Evolutionary conservation across 768 basidiomycete species (phyloP).

Genomic region (Termitomyces sp.): DNA sequence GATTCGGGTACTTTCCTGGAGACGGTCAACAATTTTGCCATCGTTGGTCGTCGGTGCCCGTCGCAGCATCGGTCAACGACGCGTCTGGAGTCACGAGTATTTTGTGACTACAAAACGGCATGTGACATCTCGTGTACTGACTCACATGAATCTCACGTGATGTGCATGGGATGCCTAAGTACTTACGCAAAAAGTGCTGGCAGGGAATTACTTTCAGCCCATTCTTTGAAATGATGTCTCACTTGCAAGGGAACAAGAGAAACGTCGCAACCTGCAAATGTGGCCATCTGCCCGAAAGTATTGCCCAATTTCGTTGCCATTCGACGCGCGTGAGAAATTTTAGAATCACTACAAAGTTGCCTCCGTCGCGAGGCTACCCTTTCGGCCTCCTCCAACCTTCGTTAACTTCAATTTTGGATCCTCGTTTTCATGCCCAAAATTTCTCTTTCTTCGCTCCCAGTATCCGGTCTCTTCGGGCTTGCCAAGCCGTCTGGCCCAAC

Average conservation of each 20-base stretch:
- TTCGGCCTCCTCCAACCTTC: slow-evolving; percentile 9
- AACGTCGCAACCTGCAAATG: too few species aligned
- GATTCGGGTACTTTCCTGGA: slow-evolving; percentile 66
- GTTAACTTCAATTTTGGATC: too few species aligned
- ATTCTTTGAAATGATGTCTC: too few species aligned
- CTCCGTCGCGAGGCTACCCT: background rate
- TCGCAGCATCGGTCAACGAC: slow-evolving; percentile 47
- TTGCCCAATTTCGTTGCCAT: too few species aligned
- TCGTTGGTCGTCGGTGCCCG: slow-evolving; percentile 65
- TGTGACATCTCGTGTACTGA: slow-evolving; percentile 13
- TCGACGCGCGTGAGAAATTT: too few species aligned
- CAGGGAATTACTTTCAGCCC: too few species aligned
- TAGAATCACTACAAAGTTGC: too few species aligned
- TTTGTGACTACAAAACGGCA: slow-evolving; percentile 10
- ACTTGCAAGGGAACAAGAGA: too few species aligned
- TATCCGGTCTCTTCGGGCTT: slow-evolving; percentile 83
- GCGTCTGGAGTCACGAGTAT: slow-evolving; percentile 4
- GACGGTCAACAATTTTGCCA: slow-evolving; percentile 59
- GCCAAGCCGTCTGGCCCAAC: slow-evolving; percentile 90
- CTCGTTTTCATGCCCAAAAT: slow-evolving; percentile 58
- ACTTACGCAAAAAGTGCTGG: too few species aligned
- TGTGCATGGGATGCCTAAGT: too few species aligned
- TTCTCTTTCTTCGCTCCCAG: slow-evolving; percentile 43
- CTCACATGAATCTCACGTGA: too few species aligned
- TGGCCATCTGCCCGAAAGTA: too few species aligned